Conservation (phyloP, 2,329 filamentous ascomycete genomes). For the Fulvia fulva region DNA sequence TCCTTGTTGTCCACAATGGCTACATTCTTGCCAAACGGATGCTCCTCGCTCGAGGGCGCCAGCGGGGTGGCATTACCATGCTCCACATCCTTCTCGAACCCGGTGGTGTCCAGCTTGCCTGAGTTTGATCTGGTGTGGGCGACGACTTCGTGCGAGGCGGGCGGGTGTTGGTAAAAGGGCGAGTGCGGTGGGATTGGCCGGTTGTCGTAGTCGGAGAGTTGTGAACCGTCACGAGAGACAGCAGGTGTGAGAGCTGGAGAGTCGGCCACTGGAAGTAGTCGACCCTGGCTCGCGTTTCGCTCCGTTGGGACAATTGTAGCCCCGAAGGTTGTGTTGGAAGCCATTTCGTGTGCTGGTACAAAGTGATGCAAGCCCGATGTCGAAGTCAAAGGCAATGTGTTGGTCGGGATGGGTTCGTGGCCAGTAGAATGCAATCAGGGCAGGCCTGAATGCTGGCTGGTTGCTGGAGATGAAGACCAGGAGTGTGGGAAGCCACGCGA, state of each 20-base stretch:
- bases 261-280: constrained; percentile 26
- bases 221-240: constrained; percentile 29
- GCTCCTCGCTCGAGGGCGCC: constrained; percentile 33
- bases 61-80: constrained; percentile 27
- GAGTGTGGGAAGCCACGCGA: background rate
- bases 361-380: background rate
- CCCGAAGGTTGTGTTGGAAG: constrained; percentile 38
- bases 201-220: constrained; percentile 33
- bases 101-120: constrained; percentile 14
- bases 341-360: constrained; percentile 6
- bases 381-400: background rate
- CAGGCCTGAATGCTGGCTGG: background rate
- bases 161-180: constrained; percentile 47
- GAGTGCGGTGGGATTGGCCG: constrained; percentile 39
- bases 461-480: background rate
- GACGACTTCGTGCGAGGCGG: constrained; percentile 40
- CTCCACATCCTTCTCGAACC: constrained; percentile 40
- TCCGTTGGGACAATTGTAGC: constrained; percentile 37
- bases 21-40: constrained; percentile 39
- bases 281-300: background rate
- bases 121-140: constrained; percentile 19
- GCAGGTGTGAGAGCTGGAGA: constrained; percentile 35
- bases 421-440: background rate
- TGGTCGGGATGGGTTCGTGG: background rate
- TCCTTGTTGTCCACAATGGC: constrained; percentile 45